These are phyloP conservation scores for Saccharomycopsis oosterbeekiorum DNA, from an alignment of 805 yeast species.

Conservation along the genomic window DNA sequence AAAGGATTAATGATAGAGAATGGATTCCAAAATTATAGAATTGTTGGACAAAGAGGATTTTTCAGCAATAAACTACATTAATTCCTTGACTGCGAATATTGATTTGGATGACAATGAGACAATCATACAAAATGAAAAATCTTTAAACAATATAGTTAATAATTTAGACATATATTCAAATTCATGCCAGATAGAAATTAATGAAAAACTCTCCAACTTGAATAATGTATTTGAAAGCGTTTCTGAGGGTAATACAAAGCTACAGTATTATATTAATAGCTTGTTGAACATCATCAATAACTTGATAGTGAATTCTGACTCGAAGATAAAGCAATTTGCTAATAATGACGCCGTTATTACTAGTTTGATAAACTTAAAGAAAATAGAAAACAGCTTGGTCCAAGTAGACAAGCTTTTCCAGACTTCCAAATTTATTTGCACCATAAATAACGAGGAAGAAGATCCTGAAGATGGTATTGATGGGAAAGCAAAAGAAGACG, in stretches of 20 bases:
- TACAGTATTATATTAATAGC: conserved; percentile 12
- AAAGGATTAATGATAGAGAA: background rate
- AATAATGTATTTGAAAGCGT: conserved; percentile 7
- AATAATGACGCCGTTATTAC: conserved; percentile 10
- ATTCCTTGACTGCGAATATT: background rate
- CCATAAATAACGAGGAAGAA: conserved; percentile 5
- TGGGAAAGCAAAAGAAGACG: background rate
- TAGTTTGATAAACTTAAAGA: conserved; percentile 5
- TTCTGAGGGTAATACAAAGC: conserved; percentile 7
- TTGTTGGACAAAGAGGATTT: conserved; percentile 16
- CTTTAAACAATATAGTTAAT: conserved; percentile 7
- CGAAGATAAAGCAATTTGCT: background rate
- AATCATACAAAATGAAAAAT: conserved; percentile 1
- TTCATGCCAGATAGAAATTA: conserved; percentile 1
- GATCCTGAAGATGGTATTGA: background rate
- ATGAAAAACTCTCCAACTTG: background rate
- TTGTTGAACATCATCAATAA: conserved; percentile 8
- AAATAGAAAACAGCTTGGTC: conserved; percentile 1
- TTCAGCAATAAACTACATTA: conserved; percentile 15
- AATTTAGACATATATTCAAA: conserved; percentile 3
- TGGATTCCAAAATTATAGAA: background rate
- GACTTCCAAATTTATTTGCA: conserved; percentile 16
- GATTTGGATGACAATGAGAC: conserved; percentile 8
- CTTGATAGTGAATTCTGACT: conserved; percentile 4
- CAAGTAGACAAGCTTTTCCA: conserved; percentile 11